Percentiles rank a stretch among this genome's conserved stretches.
phyloP scores from a whole-genome alignment of 805 yeast species.

The Hanseniaspora valbyensis region DNA sequence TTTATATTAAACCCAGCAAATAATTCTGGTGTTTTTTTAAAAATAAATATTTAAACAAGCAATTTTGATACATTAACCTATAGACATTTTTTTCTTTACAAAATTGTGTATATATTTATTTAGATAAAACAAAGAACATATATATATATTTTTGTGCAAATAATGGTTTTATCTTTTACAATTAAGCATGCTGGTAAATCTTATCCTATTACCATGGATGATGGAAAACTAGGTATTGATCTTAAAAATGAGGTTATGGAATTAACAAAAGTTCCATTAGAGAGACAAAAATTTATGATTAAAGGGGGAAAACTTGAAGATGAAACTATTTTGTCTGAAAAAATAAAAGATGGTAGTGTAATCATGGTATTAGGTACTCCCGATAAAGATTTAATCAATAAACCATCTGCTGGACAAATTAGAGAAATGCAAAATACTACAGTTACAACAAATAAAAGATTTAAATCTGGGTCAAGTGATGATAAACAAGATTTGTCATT shows the following conservation, averaged over 20 bases:
- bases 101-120: too few species aligned
- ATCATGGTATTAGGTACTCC: slow-evolving; percentile 92
- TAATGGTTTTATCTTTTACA: slow-evolving; percentile 20
- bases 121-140: too few species aligned
- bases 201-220: slow-evolving; percentile 36
- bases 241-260: slow-evolving; percentile 59
- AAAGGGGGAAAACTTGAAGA: slow-evolving; percentile 82
- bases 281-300: slow-evolving; percentile 78
- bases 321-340: slow-evolving; percentile 37
- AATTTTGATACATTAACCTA: too few species aligned
- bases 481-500: slow-evolving; percentile 42
- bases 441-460: slow-evolving; percentile 1
- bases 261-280: slow-evolving; percentile 71
- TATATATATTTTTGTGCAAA: too few species aligned
- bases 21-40: too few species aligned
- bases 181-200: slow-evolving; percentile 62
- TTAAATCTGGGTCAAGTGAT: slow-evolving; percentile 2
- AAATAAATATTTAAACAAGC: too few species aligned
- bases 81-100: too few species aligned
- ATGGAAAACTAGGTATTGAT: slow-evolving; percentile 36
- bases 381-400: slow-evolving; percentile 44
- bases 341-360: slow-evolving; percentile 55
- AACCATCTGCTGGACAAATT: slow-evolving; percentile 29
- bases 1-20: too few species aligned
- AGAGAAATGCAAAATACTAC: slow-evolving; percentile 5